Conservation (phyloP, 2,329 filamentous ascomycete genomes). For the Aspergillus costaricaensis region DNA sequence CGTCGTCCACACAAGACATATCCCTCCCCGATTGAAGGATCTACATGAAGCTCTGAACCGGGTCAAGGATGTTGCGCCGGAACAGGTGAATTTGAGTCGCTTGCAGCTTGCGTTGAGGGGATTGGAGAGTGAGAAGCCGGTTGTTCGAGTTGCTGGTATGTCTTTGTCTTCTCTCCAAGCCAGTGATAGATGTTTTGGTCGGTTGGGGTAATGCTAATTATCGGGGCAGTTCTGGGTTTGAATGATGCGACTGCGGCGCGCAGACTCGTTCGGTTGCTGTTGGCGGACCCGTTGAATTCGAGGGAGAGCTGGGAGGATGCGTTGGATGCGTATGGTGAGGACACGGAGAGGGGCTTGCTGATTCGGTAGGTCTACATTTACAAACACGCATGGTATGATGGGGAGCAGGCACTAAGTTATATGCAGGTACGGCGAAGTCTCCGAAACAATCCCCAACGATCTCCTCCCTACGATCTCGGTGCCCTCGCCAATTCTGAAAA, state of each 20-base stretch:
- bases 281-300: constrained; percentile 68
- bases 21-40: constrained; percentile 54
- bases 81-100: constrained; percentile 60
- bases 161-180: constrained; percentile 7
- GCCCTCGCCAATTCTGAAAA: constrained; percentile 58
- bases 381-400: too few relatives aligned
- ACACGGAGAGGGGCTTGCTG: constrained; percentile 59
- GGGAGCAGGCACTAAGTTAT: neutral
- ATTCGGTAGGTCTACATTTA: constrained; percentile 53
- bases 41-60: constrained; percentile 56
- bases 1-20: constrained; percentile 56
- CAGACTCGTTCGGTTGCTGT: constrained; percentile 66
- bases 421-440: constrained; percentile 56
- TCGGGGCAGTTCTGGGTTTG: constrained; percentile 50
- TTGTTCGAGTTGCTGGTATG: constrained; percentile 58
- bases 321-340: constrained; percentile 54
- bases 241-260: constrained; percentile 54
- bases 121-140: constrained; percentile 55
- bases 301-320: constrained; percentile 68
- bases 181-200: neutral
- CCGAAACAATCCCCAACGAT: constrained; percentile 50
- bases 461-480: constrained; percentile 58
- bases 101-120: constrained; percentile 62
- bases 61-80: constrained; percentile 55
- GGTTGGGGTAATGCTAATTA: neutral